Evolutionary conservation across 176 grass and related monocot species (phyloP).

Genomic region (Bolboschoenus planiculmis): DNA sequence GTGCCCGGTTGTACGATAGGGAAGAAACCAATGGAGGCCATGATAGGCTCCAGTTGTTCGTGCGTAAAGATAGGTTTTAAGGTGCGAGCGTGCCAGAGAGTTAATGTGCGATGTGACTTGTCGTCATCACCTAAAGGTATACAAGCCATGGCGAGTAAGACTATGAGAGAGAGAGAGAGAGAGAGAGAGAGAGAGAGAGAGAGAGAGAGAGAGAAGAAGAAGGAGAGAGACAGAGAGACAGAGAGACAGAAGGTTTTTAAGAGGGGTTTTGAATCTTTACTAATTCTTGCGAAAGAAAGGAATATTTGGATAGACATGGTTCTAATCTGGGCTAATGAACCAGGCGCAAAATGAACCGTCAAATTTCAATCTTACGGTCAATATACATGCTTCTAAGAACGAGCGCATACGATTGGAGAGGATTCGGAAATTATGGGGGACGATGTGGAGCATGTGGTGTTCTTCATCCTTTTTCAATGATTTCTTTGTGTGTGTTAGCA

Average conservation of each 20-base stretch:
- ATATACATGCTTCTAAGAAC: no score
- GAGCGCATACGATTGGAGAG: no score
- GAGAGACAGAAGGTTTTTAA: not conserved
- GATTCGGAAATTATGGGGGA: no score
- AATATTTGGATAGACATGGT: not conserved
- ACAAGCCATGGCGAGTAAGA: not conserved
- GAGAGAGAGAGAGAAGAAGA: not conserved
- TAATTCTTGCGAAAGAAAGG: not conserved
- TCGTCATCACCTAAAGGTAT: not conserved
- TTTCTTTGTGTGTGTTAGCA: no score
- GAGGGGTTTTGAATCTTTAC: not conserved
- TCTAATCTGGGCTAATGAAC: not conserved
- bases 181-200: not conserved
- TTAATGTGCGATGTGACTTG: not conserved
- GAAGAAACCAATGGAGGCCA: conserved; percentile 12
- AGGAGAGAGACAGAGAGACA: not conserved
- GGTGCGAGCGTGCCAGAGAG: conserved; percentile 11
- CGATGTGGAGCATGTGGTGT: no score
- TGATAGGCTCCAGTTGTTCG: not conserved
- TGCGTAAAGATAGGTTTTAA: conserved; percentile 1
- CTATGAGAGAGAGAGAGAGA: not conserved
- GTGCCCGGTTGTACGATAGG: not conserved
- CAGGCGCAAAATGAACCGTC: no score
- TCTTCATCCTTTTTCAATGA: no score
- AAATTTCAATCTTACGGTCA: no score